Base-by-base conservation (phyloP, 495 filamentous ascomycete species). In the Ramalina intermedia region DNA sequence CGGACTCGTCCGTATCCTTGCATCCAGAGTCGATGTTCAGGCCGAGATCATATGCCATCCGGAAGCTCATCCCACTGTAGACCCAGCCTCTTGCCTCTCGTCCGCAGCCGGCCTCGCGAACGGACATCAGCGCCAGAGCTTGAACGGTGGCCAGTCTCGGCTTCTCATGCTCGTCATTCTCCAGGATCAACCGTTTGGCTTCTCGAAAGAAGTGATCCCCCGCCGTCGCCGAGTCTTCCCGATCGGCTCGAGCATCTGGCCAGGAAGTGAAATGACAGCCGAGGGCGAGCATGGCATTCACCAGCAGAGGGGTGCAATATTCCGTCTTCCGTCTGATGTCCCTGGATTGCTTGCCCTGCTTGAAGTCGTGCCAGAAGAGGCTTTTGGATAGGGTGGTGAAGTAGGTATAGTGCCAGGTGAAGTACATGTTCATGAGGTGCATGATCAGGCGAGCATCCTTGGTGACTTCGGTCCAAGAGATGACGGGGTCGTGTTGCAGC, bases 121-220 rank as follows among this genome's bases (percentile, higher is more conserved):
- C 91, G 47, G 87, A 94, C 90, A 98, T 96, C 53, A 98, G 69
- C 2, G 87, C 87, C 45, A 96, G 65, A 0, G 91, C 91, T 65
- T 98, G 91, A 17, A 98, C 86, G 0, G 90, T 96, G n/a, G 90
- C 85, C 45, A 98, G 69, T 43, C 79, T 80, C 7, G 91, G 85
- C 58, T 82, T 90, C 56, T 88, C 89, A 58, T 94, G 88, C 63
- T 95, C 86, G 55, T 96, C 93, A 54, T 94, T 85, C 51, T 93
- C 86, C 46, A 90, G 62, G 18, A 96, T 81, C 24, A 96, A 64
- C 29, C 86, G 74, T 63, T 96, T 98, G 2, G 90, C 89, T 67
- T 96, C 93, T 52, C 81, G 82, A 61, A 96, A 98, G 63, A 98
- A 98, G 57, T 95, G 90, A 60, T 98, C 87, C 27, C 91, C 91